phyloP scores from a whole-genome alignment of 768 basidiomycete genomes.

The Termitomyces sp. region DNA sequence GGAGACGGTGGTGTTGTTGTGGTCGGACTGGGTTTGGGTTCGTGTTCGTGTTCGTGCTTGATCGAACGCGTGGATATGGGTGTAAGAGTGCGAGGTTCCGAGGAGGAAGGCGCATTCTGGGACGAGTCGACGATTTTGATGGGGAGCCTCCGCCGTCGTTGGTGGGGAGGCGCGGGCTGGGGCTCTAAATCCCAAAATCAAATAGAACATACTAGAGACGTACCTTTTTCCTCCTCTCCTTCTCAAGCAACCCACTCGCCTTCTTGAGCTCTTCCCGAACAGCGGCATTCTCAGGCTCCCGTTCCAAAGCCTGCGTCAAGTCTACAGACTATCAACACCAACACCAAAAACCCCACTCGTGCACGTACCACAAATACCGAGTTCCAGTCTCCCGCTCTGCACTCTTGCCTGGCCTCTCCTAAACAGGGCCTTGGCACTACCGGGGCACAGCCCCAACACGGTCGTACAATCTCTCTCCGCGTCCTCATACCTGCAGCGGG shows the following conservation, averaged over 20 bases:
- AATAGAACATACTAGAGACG: too few species aligned
- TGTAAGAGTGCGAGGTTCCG: conserved; percentile 18
- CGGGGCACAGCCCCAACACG: conserved; percentile 46
- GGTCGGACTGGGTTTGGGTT: not conserved
- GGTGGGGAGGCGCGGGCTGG: too few species aligned
- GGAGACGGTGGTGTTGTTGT: not conserved
- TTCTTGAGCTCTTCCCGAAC: conserved; percentile 60
- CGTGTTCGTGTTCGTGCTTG: not conserved
- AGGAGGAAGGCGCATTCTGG: not conserved
- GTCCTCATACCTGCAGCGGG: conserved; percentile 90
- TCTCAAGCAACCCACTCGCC: conserved; percentile 34
- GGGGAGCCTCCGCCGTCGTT: conserved; percentile 14
- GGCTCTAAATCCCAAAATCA: too few species aligned
- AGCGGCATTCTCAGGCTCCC: conserved; percentile 62
- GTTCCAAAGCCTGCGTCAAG: conserved; percentile 45
- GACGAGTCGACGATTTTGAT: conserved; percentile 11
- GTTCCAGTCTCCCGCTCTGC: conserved; percentile 45
- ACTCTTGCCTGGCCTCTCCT: conserved; percentile 70
- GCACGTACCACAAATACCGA: too few species aligned
- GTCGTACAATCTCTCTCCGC: conserved; percentile 76
- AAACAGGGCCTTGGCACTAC: conserved; percentile 78
- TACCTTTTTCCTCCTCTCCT: conserved; percentile 27
- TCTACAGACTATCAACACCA: too few species aligned
- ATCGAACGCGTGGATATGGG: conserved; percentile 34
- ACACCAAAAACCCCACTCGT: too few species aligned